Percentiles rank a stretch among this genome's conserved stretches.
phyloP scores from a whole-genome alignment of 768 basidiomycete genomes.

The Auriscalpium microsporum region DNA sequence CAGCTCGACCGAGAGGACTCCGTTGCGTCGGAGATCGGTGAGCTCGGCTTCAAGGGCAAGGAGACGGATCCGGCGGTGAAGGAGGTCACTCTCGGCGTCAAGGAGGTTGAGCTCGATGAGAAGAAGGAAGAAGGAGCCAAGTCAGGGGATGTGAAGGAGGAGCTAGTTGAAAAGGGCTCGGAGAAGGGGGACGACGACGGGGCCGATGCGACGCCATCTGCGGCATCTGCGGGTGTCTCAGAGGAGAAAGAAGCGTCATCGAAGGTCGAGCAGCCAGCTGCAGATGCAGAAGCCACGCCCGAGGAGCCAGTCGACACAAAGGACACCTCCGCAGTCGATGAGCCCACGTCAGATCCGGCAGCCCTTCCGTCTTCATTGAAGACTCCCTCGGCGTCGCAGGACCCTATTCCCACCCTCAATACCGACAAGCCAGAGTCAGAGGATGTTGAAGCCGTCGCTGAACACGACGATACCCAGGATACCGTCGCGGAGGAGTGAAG shows the following conservation, averaged over 20 bases:
- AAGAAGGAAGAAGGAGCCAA: slow-evolving; percentile 3
- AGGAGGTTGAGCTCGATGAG: slow-evolving; percentile 57
- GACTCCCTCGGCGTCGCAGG: too few species aligned
- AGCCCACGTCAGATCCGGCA: too few species aligned
- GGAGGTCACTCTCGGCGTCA: slow-evolving; percentile 63
- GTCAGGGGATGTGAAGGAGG: slow-evolving; percentile 42
- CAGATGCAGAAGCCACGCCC: background rate
- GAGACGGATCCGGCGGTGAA: slow-evolving; percentile 47
- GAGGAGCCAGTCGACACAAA: background rate
- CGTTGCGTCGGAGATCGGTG: slow-evolving; percentile 15
- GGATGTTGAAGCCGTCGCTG: too few species aligned
- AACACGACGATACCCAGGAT: too few species aligned
- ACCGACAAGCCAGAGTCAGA: too few species aligned
- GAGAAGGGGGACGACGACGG: slow-evolving; percentile 1
- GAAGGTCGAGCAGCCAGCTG: background rate
- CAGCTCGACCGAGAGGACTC: slow-evolving; percentile 11
- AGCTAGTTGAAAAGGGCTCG: slow-evolving; percentile 4
- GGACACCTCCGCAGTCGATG: background rate
- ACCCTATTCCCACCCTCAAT: too few species aligned
- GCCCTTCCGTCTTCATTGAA: too few species aligned
- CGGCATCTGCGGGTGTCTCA: background rate
- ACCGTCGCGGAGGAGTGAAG: too few species aligned
- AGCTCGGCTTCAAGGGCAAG: slow-evolving; percentile 22
- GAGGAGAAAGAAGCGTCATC: background rate
- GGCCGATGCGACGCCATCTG: background rate